phyloP scores from a whole-genome alignment of 2,329 filamentous ascomycete genomes.

The Verticillium alfalfae region DNA sequence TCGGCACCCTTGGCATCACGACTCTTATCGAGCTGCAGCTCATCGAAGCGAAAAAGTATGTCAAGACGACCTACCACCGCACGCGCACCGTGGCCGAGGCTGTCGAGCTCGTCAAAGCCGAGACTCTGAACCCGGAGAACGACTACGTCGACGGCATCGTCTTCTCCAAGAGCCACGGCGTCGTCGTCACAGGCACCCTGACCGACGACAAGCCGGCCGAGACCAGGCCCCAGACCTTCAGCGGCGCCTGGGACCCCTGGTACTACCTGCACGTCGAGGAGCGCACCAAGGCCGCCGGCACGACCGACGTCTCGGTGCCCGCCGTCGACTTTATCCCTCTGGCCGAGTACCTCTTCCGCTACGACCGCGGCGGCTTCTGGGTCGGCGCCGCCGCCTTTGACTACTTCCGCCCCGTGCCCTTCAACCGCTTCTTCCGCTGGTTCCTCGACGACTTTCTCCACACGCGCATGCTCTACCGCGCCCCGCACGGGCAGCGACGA shows the following conservation, averaged over 20 bases:
- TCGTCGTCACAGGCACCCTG: slow-evolving; percentile 61
- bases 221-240: slow-evolving; percentile 46
- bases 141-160: slow-evolving; percentile 74
- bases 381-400: slow-evolving; percentile 60
- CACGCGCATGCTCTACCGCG: slow-evolving; percentile 69
- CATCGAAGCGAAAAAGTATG: slow-evolving; percentile 53
- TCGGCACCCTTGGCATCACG: slow-evolving; percentile 63
- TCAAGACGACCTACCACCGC: slow-evolving; percentile 58
- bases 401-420: slow-evolving; percentile 62
- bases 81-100: slow-evolving; percentile 41
- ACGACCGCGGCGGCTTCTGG: slow-evolving; percentile 73
- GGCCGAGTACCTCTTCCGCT: slow-evolving; percentile 70
- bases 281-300: slow-evolving; percentile 21
- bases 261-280: slow-evolving; percentile 67
- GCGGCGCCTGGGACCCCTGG: slow-evolving; percentile 63
- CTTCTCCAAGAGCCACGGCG: slow-evolving; percentile 55
- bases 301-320: slow-evolving; percentile 15
- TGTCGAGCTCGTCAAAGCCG: slow-evolving; percentile 41
- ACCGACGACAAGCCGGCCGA: slow-evolving; percentile 46
- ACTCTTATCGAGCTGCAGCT: slow-evolving; percentile 62
- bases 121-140: slow-evolving; percentile 35
- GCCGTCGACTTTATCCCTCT: slow-evolving; percentile 56
- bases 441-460: slow-evolving; percentile 68
- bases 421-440: slow-evolving; percentile 60
- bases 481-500: slow-evolving; percentile 64